Conservation (phyloP, 2,329 filamentous ascomycete genomes). For the Botrytis sinoallii region DNA sequence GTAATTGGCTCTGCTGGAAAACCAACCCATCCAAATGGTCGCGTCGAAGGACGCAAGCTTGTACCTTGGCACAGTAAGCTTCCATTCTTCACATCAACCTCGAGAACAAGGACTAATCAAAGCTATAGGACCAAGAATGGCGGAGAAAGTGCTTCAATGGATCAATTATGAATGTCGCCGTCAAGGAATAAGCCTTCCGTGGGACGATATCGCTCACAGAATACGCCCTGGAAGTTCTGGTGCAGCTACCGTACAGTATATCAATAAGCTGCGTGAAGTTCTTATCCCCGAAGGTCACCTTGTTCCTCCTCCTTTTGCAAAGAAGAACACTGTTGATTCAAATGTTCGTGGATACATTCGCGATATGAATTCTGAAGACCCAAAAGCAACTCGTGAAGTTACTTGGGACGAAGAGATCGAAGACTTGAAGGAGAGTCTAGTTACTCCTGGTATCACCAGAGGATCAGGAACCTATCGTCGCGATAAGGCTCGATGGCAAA, state of each 20-base stretch:
- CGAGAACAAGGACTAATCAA: neutral
- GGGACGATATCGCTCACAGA: slow-evolving; percentile 33
- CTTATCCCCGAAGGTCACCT: slow-evolving; percentile 34
- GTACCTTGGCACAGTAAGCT: slow-evolving; percentile 46
- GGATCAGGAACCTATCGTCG: slow-evolving; percentile 34
- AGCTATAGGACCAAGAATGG: slow-evolving; percentile 45
- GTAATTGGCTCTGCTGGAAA: slow-evolving; percentile 1
- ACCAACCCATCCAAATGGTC: slow-evolving; percentile 35
- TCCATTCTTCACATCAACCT: neutral
- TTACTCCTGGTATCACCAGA: slow-evolving; percentile 24
- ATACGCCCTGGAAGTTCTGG: slow-evolving; percentile 31
- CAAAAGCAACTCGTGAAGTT: slow-evolving; percentile 21
- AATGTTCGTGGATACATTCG: slow-evolving; percentile 31
- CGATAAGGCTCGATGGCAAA: neutral
- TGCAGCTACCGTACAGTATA: slow-evolving; percentile 26
- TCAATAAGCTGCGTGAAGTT: slow-evolving; percentile 31
- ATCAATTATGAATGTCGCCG: slow-evolving; percentile 42
- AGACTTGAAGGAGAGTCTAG: slow-evolving; percentile 27
- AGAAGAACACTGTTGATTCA: slow-evolving; percentile 18
- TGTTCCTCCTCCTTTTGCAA: slow-evolving; percentile 33
- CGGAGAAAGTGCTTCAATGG: slow-evolving; percentile 45
- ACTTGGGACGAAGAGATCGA: slow-evolving; percentile 28
- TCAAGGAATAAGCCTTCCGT: slow-evolving; percentile 27
- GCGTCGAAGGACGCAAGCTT: slow-evolving; percentile 40
- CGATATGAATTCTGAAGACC: slow-evolving; percentile 21